phyloP scores from a whole-genome alignment of 106 monocot genomes.

The Platanthera guangdongensis region DNA sequence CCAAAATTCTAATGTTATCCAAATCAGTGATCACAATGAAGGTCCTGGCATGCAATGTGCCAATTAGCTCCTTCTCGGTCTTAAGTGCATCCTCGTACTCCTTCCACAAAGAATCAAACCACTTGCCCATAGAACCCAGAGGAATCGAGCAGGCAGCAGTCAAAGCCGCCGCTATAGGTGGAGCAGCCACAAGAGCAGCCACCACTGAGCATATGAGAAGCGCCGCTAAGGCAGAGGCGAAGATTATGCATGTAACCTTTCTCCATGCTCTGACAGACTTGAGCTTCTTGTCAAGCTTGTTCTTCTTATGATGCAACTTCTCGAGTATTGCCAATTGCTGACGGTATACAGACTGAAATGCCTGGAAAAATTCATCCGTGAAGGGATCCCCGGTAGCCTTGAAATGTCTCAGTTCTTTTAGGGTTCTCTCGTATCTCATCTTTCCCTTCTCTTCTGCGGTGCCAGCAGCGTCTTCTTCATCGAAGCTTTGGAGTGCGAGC shows the following conservation, averaged over 20 bases:
- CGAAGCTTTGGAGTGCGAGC: constrained; percentile 64
- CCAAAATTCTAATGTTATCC: constrained; percentile 55
- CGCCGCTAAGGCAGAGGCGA: constrained; percentile 48
- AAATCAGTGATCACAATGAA: constrained; percentile 52
- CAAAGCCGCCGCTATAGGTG: constrained; percentile 68
- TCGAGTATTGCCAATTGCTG: constrained; percentile 68
- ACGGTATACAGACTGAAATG: constrained; percentile 57
- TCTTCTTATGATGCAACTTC: constrained; percentile 54
- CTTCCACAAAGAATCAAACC: constrained; percentile 76
- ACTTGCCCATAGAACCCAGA: constrained; percentile 77
- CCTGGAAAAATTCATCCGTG: constrained; percentile 67
- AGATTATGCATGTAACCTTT: constrained; percentile 60
- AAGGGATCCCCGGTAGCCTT: constrained; percentile 63
- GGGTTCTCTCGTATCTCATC: constrained; percentile 45
- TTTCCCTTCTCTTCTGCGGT: constrained; percentile 1
- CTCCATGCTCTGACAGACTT: constrained; percentile 50
- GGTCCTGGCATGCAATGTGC: constrained; percentile 53
- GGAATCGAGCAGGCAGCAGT: constrained; percentile 58
- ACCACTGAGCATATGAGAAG: constrained; percentile 81
- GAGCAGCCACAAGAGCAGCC: constrained; percentile 69
- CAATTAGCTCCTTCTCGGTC: constrained; percentile 49
- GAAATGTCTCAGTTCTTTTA: constrained; percentile 62
- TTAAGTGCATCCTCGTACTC: constrained; percentile 39
- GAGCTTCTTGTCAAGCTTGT: constrained; percentile 63
- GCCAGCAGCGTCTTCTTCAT: constrained; percentile 15